phyloP scores from a whole-genome alignment of 1,284 basidiomycete genomes.

The Afroboletus lepidellus region DNA sequence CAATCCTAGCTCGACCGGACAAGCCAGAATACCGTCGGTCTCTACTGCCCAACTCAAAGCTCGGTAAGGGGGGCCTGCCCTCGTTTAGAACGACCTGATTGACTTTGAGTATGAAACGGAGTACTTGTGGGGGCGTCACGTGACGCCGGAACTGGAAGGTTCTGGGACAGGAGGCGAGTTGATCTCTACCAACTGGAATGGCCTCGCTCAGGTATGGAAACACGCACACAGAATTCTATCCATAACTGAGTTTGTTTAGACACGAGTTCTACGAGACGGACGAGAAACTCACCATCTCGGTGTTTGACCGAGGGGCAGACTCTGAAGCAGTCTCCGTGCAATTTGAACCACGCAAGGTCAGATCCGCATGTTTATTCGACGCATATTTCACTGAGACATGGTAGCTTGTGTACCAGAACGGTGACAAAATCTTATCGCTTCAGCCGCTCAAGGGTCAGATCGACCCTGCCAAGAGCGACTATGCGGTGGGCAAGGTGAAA shows the following conservation, averaged over 20 bases:
- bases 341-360: constrained; percentile 70
- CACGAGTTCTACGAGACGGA: constrained; percentile 90
- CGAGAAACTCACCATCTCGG: constrained; percentile 66
- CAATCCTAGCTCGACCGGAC: too few species aligned
- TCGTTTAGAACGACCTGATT: too few species aligned
- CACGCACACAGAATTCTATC: background rate
- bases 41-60: too few species aligned
- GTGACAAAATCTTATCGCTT: constrained; percentile 60
- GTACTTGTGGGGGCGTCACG: constrained; percentile 18
- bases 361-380: constrained; percentile 2
- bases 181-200: constrained; percentile 29
- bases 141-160: constrained; percentile 28
- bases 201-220: constrained; percentile 42
- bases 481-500: constrained; percentile 79
- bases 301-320: constrained; percentile 80
- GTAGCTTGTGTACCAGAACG: constrained; percentile 61
- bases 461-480: constrained; percentile 59
- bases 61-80: too few species aligned
- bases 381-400: background rate
- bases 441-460: constrained; percentile 83
- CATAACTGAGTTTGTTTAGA: constrained; percentile 38
- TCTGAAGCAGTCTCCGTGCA: constrained; percentile 59
- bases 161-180: constrained; percentile 15
- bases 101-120: too few species aligned
- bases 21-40: too few species aligned